These are phyloP conservation scores for Hebeloma cylindrosporum DNA, from an alignment of 768 basidiomycete species.

Conservation along the genomic window DNA sequence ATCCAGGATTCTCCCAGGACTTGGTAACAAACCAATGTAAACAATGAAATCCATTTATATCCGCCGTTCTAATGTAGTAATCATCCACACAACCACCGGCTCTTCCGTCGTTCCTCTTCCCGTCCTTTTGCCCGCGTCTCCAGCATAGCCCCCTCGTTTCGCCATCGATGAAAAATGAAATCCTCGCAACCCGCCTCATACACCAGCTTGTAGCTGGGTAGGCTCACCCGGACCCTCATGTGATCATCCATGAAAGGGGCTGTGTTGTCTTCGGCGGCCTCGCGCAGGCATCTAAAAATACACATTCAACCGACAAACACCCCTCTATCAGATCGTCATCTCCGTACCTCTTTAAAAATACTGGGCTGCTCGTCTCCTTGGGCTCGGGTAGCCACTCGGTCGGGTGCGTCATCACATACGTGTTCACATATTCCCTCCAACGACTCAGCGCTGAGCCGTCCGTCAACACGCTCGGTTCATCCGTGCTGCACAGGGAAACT, in stretches of 20 bases:
- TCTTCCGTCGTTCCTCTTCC: conserved; percentile 57
- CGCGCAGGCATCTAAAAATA: conserved; percentile 56
- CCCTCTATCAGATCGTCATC: conserved; percentile 11
- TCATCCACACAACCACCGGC: conserved; percentile 13
- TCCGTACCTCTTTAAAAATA: conserved; percentile 63
- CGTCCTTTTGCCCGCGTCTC: conserved; percentile 40
- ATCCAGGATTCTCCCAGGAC: conserved; percentile 23
- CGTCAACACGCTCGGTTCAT: conserved; percentile 66
- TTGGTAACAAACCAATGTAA: conserved; percentile 17
- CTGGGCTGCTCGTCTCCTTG: conserved; percentile 34
- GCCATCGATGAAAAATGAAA: conserved; percentile 40
- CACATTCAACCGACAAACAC: conserved; percentile 18
- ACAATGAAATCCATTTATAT: conserved; percentile 8
- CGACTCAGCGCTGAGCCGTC: conserved; percentile 50
- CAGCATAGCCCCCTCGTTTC: conserved; percentile 31
- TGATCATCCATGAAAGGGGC: conserved; percentile 36
- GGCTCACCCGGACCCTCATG: conserved; percentile 54
- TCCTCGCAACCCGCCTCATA: conserved; percentile 72
- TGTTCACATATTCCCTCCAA: conserved; percentile 75
- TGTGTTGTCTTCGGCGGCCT: conserved; percentile 39
- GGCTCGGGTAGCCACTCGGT: conserved; percentile 67
- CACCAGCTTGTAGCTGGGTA: conserved; percentile 65
- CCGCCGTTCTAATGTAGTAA: conserved; percentile 12
- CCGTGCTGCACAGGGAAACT: conserved; percentile 57
- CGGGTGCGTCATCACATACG: conserved; percentile 66